Percentiles rank a stretch among this genome's conserved stretches.
Evolutionary conservation across 176 grass and related monocot species (phyloP).

Genomic region (Aegilops bicornis): DNA sequence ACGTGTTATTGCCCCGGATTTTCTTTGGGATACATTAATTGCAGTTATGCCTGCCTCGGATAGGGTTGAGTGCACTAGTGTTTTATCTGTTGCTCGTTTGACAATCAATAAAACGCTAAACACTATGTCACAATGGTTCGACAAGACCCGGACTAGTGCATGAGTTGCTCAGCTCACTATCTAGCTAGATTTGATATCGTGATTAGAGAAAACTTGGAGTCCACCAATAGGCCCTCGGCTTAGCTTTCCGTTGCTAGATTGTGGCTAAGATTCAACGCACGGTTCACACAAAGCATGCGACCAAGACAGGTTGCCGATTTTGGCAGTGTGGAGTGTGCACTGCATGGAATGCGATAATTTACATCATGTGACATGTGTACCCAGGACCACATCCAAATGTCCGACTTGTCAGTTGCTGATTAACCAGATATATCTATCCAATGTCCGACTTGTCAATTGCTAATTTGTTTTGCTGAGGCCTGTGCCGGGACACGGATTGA

Average conservation of each 20-base stretch:
- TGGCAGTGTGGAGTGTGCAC: no score
- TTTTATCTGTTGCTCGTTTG: slow-evolving; percentile 1
- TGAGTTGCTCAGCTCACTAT: slow-evolving; percentile 15
- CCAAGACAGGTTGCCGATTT: background rate
- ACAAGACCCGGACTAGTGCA: background rate
- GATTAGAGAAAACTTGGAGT: background rate
- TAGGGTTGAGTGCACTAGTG: no score
- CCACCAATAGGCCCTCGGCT: background rate
- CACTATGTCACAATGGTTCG: slow-evolving; percentile 6
- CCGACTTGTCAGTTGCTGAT: background rate
- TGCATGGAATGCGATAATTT: background rate
- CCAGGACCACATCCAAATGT: background rate
- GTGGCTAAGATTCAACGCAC: background rate
- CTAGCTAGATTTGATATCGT: background rate
- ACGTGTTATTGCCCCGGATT: no score
- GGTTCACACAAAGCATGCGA: background rate
- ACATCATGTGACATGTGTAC: background rate
- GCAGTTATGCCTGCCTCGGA: no score
- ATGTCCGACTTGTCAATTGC: no score
- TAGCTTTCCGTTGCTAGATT: background rate
- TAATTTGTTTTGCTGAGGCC: no score
- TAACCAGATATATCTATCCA: background rate
- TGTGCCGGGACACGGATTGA: no score
- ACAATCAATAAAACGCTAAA: slow-evolving; percentile 25
- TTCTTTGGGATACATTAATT: no score